Conservation (phyloP, 2,329 filamentous ascomycete species). For the Bipolaris gigantea region DNA sequence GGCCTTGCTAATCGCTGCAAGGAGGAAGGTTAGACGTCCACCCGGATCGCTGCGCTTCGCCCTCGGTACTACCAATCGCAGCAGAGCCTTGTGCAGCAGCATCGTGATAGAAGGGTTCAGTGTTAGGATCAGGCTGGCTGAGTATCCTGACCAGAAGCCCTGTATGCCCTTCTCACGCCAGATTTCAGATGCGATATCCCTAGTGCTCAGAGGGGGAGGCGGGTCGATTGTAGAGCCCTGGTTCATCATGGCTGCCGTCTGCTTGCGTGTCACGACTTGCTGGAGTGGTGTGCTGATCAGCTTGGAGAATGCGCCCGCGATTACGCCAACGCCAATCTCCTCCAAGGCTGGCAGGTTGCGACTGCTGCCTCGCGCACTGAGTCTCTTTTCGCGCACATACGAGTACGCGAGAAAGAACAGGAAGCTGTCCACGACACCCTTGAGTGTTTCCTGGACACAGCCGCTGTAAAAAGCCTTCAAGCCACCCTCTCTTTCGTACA, state of each 20-base stretch:
- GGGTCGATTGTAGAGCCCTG: slow-evolving; percentile 40
- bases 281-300: slow-evolving; percentile 77
- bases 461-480: slow-evolving; percentile 65
- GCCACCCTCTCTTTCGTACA: slow-evolving; percentile 72
- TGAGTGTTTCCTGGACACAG: slow-evolving; percentile 48
- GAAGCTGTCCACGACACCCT: slow-evolving; percentile 68
- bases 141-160: slow-evolving; percentile 89
- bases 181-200: slow-evolving; percentile 67
- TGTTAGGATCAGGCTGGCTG: slow-evolving; percentile 75
- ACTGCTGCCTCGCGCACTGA: slow-evolving; percentile 27
- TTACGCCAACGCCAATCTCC: slow-evolving; percentile 72
- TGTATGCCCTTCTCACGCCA: slow-evolving; percentile 67
- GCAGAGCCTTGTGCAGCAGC: slow-evolving; percentile 74
- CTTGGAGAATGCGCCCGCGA: slow-evolving; percentile 74
- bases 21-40: slow-evolving; percentile 60
- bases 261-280: slow-evolving; percentile 80
- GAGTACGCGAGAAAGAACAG: slow-evolving; percentile 85
- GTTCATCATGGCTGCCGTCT: slow-evolving; percentile 63
- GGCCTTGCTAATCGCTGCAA: slow-evolving; percentile 78
- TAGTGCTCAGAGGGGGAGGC: slow-evolving; percentile 42
- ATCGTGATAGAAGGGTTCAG: slow-evolving; percentile 87
- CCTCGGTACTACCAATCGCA: slow-evolving; percentile 60
- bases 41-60: slow-evolving; percentile 57
- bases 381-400: slow-evolving; percentile 53
- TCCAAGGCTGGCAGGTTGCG: slow-evolving; percentile 63